Evolutionary conservation across 2,329 filamentous ascomycete species (phyloP), one percentile per base, ranked within the genome.

Genomic region (Pseudogymnoascus sp.): DNA sequence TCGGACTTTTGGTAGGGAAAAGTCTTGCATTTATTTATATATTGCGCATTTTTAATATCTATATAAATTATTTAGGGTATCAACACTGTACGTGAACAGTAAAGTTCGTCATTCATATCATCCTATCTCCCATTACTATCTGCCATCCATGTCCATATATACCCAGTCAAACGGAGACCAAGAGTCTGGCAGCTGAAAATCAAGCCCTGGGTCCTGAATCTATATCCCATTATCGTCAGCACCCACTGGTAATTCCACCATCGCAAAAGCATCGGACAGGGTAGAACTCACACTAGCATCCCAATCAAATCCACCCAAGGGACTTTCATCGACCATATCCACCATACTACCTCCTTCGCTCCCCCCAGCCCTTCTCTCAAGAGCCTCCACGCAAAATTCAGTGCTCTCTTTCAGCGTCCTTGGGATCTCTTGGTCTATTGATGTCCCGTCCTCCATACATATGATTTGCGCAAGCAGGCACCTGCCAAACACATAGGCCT

Each of bases 381-480:
- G 60, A n/a, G 31, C 16, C 18, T 25, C 34, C 21, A 53, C 46
- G 42, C 60, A 62, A 34, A 64, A 44, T 1, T 34, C 46, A 23
- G 60, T 37, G 18, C 63, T 53, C 40, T 46, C 42, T 31, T 56
- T 62, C n/a, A 50, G 12, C 21, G 63, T 34, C 34, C 42, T 34
- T 7, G 18, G 12, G 10, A 64, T 63, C 4, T 28, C 34, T 7
- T 64, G 37, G 7, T 56, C 25, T 5, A 56, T n/a, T 6, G 37
- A 42, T 37, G 14, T 63, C 6, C 62, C 62, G 2, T 31, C 21
- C 37, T 63, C 62, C 46, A 62, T 25, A 31, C 36, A 74, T 44
- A 75, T 73, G 2, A 73, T 71, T 62, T 79, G 73, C 0, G 73
- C 76, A 16, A 76, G 61, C 2, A 76, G 70, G 71, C 77, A 76